These are phyloP conservation scores for Pythium brassicae DNA, from an alignment of 352 stramenopile genomes.

Conservation along the genomic window DNA sequence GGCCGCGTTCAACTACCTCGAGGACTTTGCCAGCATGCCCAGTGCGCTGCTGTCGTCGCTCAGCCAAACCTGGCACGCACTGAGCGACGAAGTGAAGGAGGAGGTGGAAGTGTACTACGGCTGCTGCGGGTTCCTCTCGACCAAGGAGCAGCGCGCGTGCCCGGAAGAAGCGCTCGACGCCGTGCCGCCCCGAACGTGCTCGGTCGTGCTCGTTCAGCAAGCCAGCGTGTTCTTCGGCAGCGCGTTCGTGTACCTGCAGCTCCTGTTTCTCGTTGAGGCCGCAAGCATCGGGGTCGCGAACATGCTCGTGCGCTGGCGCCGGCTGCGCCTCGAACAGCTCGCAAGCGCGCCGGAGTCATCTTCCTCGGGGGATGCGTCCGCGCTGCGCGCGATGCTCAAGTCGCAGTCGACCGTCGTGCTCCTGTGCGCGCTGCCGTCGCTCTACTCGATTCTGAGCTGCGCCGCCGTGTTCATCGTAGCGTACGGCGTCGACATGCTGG, in stretches of 20 bases:
- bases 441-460: slow-evolving; percentile 28
- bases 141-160: slow-evolving; percentile 30
- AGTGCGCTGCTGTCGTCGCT: slow-evolving; percentile 19
- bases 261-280: slow-evolving; percentile 31
- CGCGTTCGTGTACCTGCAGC: slow-evolving; percentile 34
- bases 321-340: slow-evolving; percentile 34
- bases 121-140: slow-evolving; percentile 45
- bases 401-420: slow-evolving; percentile 27
- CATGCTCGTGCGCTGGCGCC: slow-evolving; percentile 46
- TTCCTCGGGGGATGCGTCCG: slow-evolving; percentile 3
- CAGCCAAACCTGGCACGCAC: slow-evolving; percentile 20
- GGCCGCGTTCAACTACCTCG: slow-evolving; percentile 32
- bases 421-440: slow-evolving; percentile 33
- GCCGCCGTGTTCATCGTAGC: slow-evolving; percentile 19
- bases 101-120: slow-evolving; percentile 39
- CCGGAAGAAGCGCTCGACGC: slow-evolving; percentile 46
- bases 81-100: slow-evolving; percentile 15
- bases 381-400: slow-evolving; percentile 23
- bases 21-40: slow-evolving; percentile 33
- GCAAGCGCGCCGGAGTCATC: slow-evolving; percentile 18
- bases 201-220: slow-evolving; percentile 18
- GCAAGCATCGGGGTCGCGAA: slow-evolving; percentile 33
- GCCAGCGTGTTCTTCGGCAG: slow-evolving; percentile 27
- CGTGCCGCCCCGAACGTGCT: slow-evolving; percentile 33
- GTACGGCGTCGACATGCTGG: slow-evolving; percentile 38